Percentiles rank a stretch among this genome's conserved stretches.
These are phyloP conservation scores for Microbotryum saponariae DNA, from an alignment of 1,284 basidiomycete species.

Conservation along the genomic window DNA sequence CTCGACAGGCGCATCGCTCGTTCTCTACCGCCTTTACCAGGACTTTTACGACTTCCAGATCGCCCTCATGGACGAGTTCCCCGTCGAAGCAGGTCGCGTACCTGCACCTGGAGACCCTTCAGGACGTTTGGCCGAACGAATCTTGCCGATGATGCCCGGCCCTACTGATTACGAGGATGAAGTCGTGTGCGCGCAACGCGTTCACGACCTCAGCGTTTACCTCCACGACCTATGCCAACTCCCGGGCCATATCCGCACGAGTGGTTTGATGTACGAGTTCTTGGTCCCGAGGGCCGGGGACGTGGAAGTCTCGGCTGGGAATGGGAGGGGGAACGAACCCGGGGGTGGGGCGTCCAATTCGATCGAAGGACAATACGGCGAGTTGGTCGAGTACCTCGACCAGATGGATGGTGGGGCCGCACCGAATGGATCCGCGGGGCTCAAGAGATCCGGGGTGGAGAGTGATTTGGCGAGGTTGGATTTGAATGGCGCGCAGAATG, in stretches of 20 bases:
- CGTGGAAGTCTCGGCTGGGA: conserved; percentile 49
- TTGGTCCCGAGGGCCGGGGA: conserved; percentile 83
- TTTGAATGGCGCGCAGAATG: conserved; percentile 8
- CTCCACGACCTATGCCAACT: conserved; percentile 65
- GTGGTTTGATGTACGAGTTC: conserved; percentile 73
- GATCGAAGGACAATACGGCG: conserved; percentile 34
- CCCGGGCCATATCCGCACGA: conserved; percentile 70
- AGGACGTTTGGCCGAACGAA: conserved; percentile 48
- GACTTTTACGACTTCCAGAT: conserved; percentile 99
- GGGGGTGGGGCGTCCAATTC: conserved; percentile 3
- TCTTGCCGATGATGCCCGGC: conserved; percentile 93
- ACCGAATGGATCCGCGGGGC: background rate
- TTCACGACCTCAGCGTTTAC: conserved; percentile 81
- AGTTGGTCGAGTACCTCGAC: conserved; percentile 36
- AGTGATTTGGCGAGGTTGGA: conserved; percentile 3
- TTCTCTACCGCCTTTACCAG: conserved; percentile 90
- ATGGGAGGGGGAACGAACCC: conserved; percentile 6
- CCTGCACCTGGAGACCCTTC: conserved; percentile 39
- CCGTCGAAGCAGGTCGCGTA: conserved; percentile 71
- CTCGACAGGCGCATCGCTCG: conserved; percentile 60
- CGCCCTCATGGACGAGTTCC: conserved; percentile 73
- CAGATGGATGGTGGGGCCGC: conserved; percentile 28
- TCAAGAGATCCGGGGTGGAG: background rate
- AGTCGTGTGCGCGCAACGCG: conserved; percentile 69
- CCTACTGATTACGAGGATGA: conserved; percentile 79